Evolutionary conservation across 495 filamentous ascomycete genomes (phyloP).

Genomic region (Beverwykella pulmonaria): DNA sequence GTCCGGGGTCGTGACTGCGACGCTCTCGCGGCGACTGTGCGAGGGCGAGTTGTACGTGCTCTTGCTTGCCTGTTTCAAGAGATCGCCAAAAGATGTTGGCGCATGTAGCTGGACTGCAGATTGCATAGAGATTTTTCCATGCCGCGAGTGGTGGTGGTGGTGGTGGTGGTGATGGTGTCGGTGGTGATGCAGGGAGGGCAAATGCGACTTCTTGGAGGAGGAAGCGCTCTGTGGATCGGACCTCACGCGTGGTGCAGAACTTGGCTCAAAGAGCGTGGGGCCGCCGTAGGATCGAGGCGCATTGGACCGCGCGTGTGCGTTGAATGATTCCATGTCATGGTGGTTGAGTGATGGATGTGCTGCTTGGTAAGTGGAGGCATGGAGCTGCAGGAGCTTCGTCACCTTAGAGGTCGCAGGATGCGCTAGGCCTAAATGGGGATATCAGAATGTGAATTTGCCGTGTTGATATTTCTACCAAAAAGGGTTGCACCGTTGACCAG

Average conservation of each 20-base stretch:
- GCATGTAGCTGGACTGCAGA: constrained; percentile 31
- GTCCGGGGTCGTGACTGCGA: background rate
- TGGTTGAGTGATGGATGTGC: background rate
- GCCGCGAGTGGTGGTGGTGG: constrained; percentile 16
- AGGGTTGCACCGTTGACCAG: background rate
- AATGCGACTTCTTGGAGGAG: constrained; percentile 24
- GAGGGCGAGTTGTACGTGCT: constrained; percentile 17
- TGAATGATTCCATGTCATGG: constrained; percentile 35
- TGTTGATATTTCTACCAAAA: background rate
- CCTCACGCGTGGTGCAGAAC: constrained; percentile 23
- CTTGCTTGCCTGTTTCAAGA: constrained; percentile 31
- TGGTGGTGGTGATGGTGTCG: constrained; percentile 29
- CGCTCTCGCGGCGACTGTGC: constrained; percentile 22
- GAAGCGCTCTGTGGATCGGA: constrained; percentile 16
- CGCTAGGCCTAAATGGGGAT: background rate
- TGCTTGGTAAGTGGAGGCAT: constrained; percentile 1
- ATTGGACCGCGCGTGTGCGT: background rate
- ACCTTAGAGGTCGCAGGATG: background rate
- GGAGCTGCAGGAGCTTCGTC: too few species aligned
- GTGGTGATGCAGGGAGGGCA: constrained; percentile 25
- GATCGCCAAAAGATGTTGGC: constrained; percentile 32
- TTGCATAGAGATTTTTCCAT: constrained; percentile 28
- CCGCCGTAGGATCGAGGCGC: constrained; percentile 11
- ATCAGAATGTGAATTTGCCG: background rate
- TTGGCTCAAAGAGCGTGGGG: constrained; percentile 16